Percentiles rank a stretch among this genome's conserved stretches.
Evolutionary conservation across 805 yeast genomes (phyloP).

Genomic region (Blastobotrys peoriensis): DNA sequence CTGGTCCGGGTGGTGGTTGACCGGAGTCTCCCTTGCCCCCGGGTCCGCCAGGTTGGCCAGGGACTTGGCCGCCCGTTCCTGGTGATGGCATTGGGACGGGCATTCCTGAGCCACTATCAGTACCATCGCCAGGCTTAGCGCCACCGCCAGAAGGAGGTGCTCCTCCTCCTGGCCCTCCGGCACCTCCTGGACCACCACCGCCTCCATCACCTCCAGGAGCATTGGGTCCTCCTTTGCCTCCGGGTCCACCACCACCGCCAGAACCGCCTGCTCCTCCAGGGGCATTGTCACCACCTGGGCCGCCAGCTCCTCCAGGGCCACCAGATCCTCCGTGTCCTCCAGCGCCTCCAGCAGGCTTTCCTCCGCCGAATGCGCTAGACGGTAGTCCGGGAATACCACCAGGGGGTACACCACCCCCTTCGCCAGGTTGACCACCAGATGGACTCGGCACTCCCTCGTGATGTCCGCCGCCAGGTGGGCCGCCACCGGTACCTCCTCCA

Average conservation of each 20-base stretch:
- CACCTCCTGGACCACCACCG: conserved; percentile 7
- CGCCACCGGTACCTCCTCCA: conserved; percentile 2
- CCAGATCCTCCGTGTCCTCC: conserved; percentile 9
- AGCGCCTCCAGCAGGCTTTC: conserved; percentile 8
- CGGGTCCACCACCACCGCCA: conserved; percentile 8
- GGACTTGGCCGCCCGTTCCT: no score
- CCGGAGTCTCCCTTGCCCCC: conserved; percentile 7
- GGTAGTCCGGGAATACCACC: background rate
- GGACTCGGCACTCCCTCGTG: conserved; percentile 7
- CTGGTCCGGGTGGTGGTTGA: background rate
- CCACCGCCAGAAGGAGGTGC: background rate
- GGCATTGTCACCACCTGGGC: conserved; percentile 5
- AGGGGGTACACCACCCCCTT: background rate
- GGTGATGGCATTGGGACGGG: no score
- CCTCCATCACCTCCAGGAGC: conserved; percentile 6
- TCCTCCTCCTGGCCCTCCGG: conserved; percentile 11
- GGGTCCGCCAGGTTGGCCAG: background rate
- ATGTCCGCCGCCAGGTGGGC: background rate
- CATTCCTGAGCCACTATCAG: background rate
- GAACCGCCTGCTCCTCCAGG: conserved; percentile 7
- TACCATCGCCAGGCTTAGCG: no score
- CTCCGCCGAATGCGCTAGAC: conserved; percentile 6
- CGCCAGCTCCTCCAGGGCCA: conserved; percentile 10
- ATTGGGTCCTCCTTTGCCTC: conserved; percentile 1
- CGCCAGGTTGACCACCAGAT: conserved; percentile 1